A percentile compares a stretch with the other conserved stretches of the same genome.
Conservation (phyloP, 2,329 filamentous ascomycete species). For the Blastomyces emzantsi region DNA sequence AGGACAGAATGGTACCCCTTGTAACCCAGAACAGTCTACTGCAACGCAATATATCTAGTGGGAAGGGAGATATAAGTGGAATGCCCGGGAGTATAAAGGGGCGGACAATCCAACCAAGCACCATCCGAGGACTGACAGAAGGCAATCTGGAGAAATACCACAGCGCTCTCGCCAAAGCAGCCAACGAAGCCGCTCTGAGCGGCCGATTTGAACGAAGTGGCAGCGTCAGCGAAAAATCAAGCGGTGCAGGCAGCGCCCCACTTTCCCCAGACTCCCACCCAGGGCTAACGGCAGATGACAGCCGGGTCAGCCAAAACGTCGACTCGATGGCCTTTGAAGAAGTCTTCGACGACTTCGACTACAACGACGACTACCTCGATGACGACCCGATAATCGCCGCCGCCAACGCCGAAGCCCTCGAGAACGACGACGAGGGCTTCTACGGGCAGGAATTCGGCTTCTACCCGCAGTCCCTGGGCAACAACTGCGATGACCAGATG, state of each 20-base stretch:
- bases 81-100: background rate
- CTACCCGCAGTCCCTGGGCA: slow-evolving; percentile 54
- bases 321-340: slow-evolving; percentile 32
- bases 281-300: slow-evolving; percentile 43
- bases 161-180: slow-evolving; percentile 72
- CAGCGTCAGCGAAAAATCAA: slow-evolving; percentile 36
- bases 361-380: slow-evolving; percentile 58
- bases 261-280: slow-evolving; percentile 35
- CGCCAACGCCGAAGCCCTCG: slow-evolving; percentile 86
- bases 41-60: background rate
- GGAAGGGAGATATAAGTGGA: background rate
- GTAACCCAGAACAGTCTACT: slow-evolving; percentile 2
- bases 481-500: slow-evolving; percentile 48
- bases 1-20: background rate
- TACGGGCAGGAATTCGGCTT: slow-evolving; percentile 97
- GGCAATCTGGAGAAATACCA: slow-evolving; percentile 63
- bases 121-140: slow-evolving; percentile 12
- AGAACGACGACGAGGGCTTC: slow-evolving; percentile 85
- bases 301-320: slow-evolving; percentile 40
- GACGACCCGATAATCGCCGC: slow-evolving; percentile 91
- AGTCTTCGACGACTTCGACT: slow-evolving; percentile 41
- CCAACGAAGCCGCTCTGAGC: slow-evolving; percentile 63
- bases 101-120: slow-evolving; percentile 11
- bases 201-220: slow-evolving; percentile 62
- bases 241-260: slow-evolving; percentile 28